These are phyloP conservation scores for Cercospora canescens DNA, from an alignment of 2,329 filamentous ascomycete genomes.

Conservation along the genomic window DNA sequence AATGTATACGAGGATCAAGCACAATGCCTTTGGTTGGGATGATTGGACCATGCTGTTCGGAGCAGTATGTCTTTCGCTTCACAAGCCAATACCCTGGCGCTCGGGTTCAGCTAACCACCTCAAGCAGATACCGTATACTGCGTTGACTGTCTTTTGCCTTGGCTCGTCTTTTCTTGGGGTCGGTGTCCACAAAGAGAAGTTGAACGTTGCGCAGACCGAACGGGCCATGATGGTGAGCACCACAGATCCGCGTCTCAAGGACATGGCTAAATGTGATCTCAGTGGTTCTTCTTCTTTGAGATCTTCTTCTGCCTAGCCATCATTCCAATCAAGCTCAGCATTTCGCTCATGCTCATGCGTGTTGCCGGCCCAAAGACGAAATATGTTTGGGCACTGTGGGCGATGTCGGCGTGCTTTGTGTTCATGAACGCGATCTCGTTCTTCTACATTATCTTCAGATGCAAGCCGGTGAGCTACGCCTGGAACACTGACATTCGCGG, in stretches of 20 bases:
- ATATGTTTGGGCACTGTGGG: conserved; percentile 33
- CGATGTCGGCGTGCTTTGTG: conserved; percentile 34
- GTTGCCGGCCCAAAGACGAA: conserved; percentile 34
- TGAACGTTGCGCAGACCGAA: conserved; percentile 21
- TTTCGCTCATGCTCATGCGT: conserved; percentile 39
- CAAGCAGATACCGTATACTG: conserved; percentile 29
- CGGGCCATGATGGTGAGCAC: conserved; percentile 26
- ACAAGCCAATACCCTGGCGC: background rate
- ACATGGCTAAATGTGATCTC: conserved; percentile 1
- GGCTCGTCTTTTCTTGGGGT: conserved; percentile 36
- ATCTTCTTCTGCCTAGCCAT: conserved; percentile 40
- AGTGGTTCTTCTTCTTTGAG: conserved; percentile 42
- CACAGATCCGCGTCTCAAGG: background rate
- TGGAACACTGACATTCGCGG: conserved; percentile 32
- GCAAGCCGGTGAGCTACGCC: conserved; percentile 35
- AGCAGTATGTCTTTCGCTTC: conserved; percentile 14
- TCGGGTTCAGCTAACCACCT: background rate
- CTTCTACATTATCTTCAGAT: conserved; percentile 41
- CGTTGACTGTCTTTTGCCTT: conserved; percentile 32
- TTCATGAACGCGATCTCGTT: conserved; percentile 46
- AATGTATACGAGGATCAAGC: conserved; percentile 26
- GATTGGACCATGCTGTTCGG: conserved; percentile 33
- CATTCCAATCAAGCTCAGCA: conserved; percentile 40
- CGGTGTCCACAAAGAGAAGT: conserved; percentile 32
- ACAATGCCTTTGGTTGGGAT: conserved; percentile 32